phyloP scores from a whole-genome alignment of 148 eudicot species.

The Gaultheria prostrata region DNA sequence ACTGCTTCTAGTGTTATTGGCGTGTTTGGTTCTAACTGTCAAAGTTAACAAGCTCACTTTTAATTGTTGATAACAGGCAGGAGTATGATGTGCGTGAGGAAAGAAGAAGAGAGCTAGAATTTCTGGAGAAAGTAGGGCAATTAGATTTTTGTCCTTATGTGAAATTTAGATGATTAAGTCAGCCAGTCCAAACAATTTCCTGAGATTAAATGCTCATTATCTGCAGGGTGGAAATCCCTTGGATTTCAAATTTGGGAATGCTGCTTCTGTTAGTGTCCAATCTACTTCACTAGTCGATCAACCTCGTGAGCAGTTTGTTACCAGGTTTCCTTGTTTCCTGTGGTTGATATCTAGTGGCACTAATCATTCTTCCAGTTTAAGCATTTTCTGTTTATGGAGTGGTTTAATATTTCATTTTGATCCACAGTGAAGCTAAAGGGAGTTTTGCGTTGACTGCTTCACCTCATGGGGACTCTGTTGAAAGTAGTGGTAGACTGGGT shows the following conservation, averaged over 20 bases:
- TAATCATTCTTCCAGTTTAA: neutral
- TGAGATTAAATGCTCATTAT: conserved; percentile 8
- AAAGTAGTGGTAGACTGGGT: conserved; percentile 89
- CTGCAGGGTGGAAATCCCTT: conserved; percentile 93
- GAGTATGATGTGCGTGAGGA: conserved; percentile 86
- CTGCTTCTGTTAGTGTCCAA: conserved; percentile 72
- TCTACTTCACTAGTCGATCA: conserved; percentile 80
- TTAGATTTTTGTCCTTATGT: neutral
- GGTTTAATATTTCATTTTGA: conserved; percentile 12
- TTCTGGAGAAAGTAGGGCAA: conserved; percentile 82
- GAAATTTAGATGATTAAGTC: neutral
- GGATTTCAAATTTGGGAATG: conserved; percentile 72
- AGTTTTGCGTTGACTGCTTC: conserved; percentile 86
- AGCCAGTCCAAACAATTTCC: neutral
- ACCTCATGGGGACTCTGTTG: conserved; percentile 92
- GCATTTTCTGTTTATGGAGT: neutral
- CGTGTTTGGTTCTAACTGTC: conserved; percentile 3
- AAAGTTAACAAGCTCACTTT: conserved; percentile 13
- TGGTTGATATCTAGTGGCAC: neutral
- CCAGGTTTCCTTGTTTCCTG: conserved; percentile 36
- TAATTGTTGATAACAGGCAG: conserved; percentile 53
- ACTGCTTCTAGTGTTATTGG: neutral
- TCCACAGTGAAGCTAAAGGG: conserved; percentile 86
- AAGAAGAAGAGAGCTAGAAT: conserved; percentile 86
- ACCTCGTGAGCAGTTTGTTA: conserved; percentile 55